Base-by-base conservation (phyloP, 2,329 filamentous ascomycete species). In the Arthrobotrys conoides region DNA sequence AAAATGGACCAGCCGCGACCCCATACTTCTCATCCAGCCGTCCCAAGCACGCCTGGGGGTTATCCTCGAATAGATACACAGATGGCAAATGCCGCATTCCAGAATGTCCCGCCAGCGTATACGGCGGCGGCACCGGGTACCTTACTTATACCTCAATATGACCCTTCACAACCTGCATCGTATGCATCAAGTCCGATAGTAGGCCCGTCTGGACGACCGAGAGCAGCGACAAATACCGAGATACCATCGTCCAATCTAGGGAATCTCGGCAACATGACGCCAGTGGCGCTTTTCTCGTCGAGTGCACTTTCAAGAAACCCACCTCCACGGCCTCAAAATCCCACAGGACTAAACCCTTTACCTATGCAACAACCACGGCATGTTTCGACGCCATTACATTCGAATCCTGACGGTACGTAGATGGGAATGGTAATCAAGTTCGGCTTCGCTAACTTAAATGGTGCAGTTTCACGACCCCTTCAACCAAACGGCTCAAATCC, bases 11-110 rank as follows among this genome's bases (percentile, higher is more conserved):
- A 79, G 59, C 76, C 70, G 33, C 69, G 76, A 46, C 76, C 76
- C 14, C 76, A 79, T 55, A 79, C 76, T 12, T 77, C 73, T 10
- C 73, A 76, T 48, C 71, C 64, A 61, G 63, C 75, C 24, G 73
- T 71, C 46, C 75, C 75, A 44, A 68, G 75, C 59, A 78, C 75
- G 18, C 75, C 75, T 33, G 68, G 61, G 4, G 63, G 61, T 14
- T 78, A 78, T 66, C 73, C 73, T 77, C 75, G 75, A 72, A 72
- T 78, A 69, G 75, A 78, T 49, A 78, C 75, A 18, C 61, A 67
- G 67, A 18, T 77, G 44, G 68, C 68, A 30, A 78, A 78, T 55
- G 41, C 41, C 18, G 75, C 68, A 38, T 78, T 78, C 53, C 55
- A 63, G 68, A 72, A 78, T 55, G 68, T 57, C 51, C 75, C 75